A percentile compares a stretch with the other conserved stretches of the same genome.
phyloP scores from a whole-genome alignment of 257 asterid genomes.

The Ballota nigra region DNA sequence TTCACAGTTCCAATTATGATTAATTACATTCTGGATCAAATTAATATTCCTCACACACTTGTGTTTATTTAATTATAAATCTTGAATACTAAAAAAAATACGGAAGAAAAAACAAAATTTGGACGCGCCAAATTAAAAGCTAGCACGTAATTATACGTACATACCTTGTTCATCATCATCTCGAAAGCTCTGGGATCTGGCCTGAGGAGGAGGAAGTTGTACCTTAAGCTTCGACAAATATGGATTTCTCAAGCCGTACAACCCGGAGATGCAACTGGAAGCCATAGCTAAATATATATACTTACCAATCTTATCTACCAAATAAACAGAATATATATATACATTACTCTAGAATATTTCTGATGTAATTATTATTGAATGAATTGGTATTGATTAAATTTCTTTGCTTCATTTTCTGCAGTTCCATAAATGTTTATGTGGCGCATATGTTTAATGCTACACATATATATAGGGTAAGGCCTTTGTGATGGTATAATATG shows the following conservation, averaged over 20 bases:
- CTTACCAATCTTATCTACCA: background rate
- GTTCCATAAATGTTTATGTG: background rate
- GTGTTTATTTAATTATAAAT: background rate
- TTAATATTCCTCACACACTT: too few relatives aligned
- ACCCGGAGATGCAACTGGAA: conserved; percentile 12
- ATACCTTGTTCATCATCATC: conserved; percentile 32
- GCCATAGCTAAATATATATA: conserved; percentile 13
- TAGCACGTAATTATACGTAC: background rate
- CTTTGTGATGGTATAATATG: background rate
- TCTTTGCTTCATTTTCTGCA: background rate
- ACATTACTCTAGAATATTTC: background rate
- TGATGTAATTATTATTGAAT: background rate
- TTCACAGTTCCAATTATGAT: background rate
- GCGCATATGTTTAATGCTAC: too few relatives aligned
- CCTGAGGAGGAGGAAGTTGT: conserved; percentile 28
- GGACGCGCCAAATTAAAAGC: background rate
- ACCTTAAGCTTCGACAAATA: conserved; percentile 10
- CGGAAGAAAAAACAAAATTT: background rate
- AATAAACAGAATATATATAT: background rate
- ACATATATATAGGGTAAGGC: conserved; percentile 6
- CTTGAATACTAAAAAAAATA: background rate
- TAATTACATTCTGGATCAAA: background rate
- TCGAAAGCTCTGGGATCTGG: conserved; percentile 29
- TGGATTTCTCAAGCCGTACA: conserved; percentile 6
- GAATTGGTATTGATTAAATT: background rate